Evolutionary conservation across 1,284 basidiomycete genomes (phyloP).

Genomic region (Marasmius fiardii): DNA sequence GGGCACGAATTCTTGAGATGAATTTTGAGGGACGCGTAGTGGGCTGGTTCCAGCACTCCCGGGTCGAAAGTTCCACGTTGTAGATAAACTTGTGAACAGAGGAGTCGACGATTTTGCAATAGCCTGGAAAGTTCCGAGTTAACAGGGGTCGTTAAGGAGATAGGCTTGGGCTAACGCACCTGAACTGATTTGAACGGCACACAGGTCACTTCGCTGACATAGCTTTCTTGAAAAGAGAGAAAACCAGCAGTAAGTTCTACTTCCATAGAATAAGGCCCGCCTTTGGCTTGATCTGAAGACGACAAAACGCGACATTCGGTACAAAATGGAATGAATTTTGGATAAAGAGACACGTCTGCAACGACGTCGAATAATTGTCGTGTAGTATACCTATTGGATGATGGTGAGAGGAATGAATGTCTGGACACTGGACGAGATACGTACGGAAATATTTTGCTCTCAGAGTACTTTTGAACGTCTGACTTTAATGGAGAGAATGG

Average conservation of each 20-base stretch:
- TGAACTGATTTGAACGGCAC: constrained; percentile 73
- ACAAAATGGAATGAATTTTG: constrained; percentile 89
- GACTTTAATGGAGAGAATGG: constrained; percentile 18
- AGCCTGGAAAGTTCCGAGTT: constrained; percentile 39
- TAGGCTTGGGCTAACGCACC: constrained; percentile 43
- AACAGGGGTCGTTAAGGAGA: no score
- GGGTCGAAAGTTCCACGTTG: constrained; percentile 78
- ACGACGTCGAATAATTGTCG: constrained; percentile 85
- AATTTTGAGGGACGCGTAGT: constrained; percentile 37
- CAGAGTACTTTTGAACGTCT: constrained; percentile 35
- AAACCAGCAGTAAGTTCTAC: constrained; percentile 91
- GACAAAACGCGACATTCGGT: constrained; percentile 68
- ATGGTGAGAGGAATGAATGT: constrained; percentile 7
- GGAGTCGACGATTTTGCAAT: constrained; percentile 80
- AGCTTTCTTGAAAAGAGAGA: constrained; percentile 83
- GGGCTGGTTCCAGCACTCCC: constrained; percentile 26
- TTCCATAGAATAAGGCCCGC: constrained; percentile 53
- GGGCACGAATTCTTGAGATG: constrained; percentile 22
- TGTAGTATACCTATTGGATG: constrained; percentile 48
- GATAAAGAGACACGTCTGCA: constrained; percentile 85
- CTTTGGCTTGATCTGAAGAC: constrained; percentile 20
- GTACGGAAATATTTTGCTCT: constrained; percentile 71
- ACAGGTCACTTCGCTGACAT: constrained; percentile 83
- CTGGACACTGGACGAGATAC: constrained; percentile 27
- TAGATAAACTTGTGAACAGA: constrained; percentile 83